Conservation (phyloP, 257 asterid species). For the Verbascum thapsus region DNA sequence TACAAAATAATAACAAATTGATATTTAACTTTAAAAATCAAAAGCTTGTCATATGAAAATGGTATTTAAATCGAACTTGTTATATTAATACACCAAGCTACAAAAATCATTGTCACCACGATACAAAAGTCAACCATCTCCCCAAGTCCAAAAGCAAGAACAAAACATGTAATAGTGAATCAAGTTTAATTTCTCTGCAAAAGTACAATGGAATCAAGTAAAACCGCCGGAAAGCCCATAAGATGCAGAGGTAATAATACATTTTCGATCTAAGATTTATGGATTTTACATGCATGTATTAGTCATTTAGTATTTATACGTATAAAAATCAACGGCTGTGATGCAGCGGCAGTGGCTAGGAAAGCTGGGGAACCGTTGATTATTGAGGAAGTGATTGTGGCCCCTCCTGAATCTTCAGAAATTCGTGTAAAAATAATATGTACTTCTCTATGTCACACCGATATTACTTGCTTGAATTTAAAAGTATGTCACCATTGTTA, state of each 20-base stretch:
- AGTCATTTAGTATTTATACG: too few relatives aligned
- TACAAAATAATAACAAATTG: too few relatives aligned
- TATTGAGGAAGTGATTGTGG: constrained; percentile 77
- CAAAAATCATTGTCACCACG: too few relatives aligned
- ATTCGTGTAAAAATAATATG: constrained; percentile 76
- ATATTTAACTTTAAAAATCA: too few relatives aligned
- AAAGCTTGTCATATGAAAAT: too few relatives aligned
- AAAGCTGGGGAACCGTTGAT: constrained; percentile 70
- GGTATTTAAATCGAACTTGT: too few relatives aligned
- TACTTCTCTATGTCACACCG: constrained; percentile 75
- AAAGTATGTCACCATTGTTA: constrained; percentile 36
- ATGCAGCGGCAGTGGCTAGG: constrained; percentile 90
- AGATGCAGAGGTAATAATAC: constrained; percentile 65
- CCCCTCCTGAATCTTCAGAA: constrained; percentile 63
- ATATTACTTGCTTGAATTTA: constrained; percentile 56
- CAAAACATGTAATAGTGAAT: too few relatives aligned
- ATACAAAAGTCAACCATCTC: too few relatives aligned
- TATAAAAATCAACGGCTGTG: neutral
- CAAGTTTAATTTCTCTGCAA: too few relatives aligned
- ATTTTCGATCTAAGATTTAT: neutral
- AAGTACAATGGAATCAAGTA: neutral
- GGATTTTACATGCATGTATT: neutral
- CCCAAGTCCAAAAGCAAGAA: too few relatives aligned
- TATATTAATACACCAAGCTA: too few relatives aligned
- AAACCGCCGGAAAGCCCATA: constrained; percentile 68